Evolutionary conservation across 192 early-diverging fungal species (phyloP).

Genomic region (Funneliformis geosporum): DNA sequence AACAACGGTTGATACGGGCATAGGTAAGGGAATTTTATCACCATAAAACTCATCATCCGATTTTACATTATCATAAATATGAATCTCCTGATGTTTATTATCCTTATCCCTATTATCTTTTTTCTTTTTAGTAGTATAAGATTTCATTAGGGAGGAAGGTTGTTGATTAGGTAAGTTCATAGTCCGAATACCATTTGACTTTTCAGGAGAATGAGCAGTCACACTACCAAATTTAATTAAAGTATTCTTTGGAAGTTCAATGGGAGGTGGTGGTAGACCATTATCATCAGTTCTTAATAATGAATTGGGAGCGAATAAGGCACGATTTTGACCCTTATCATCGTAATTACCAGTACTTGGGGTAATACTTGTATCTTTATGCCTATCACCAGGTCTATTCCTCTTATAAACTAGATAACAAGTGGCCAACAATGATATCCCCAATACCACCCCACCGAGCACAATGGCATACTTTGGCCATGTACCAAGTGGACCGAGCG

Average conservation of each 20-base stretch:
- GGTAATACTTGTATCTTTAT: not conserved
- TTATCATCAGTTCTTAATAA: not conserved
- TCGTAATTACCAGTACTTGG: not conserved
- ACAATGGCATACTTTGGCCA: constrained; percentile 16
- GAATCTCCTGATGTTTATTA: not conserved
- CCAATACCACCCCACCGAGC: not conserved
- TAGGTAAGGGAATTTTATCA: not conserved
- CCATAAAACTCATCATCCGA: not conserved
- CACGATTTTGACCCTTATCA: not conserved
- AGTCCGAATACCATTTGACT: not conserved
- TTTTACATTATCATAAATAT: too few relatives aligned
- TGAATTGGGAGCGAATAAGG: not conserved
- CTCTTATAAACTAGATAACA: constrained; percentile 7
- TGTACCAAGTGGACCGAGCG: constrained; percentile 12
- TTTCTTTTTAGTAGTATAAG: not conserved
- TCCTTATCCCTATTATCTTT: not conserved
- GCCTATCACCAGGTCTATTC: not conserved
- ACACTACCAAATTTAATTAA: not conserved
- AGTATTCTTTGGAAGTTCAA: not conserved
- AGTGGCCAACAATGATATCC: not conserved
- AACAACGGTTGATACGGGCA: not conserved
- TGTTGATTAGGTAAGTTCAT: not conserved
- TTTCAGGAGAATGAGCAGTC: not conserved
- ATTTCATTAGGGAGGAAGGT: not conserved
- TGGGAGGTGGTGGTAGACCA: not conserved